A percentile compares a stretch with the other conserved stretches of the same genome.
Conservation (phyloP, 2,329 filamentous ascomycete genomes). For the Calonectria multiphialidica region DNA sequence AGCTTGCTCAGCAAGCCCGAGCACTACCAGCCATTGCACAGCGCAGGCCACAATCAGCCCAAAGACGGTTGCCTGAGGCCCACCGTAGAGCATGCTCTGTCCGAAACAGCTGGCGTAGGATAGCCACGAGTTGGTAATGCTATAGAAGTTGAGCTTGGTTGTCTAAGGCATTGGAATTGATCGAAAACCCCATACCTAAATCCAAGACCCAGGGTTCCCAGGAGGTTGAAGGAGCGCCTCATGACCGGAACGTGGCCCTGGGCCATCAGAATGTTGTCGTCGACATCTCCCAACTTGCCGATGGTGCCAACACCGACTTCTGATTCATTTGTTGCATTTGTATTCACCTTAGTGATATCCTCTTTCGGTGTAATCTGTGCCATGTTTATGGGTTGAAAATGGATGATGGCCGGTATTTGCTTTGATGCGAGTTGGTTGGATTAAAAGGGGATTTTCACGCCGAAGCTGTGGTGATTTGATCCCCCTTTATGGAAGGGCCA, state of each 20-base stretch:
- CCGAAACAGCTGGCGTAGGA: constrained; percentile 35
- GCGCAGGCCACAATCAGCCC: constrained; percentile 31
- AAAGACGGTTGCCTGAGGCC: constrained; percentile 30
- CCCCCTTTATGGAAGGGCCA: background rate
- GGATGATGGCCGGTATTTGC: background rate
- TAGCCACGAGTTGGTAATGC: constrained; percentile 34
- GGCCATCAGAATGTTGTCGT: constrained; percentile 30
- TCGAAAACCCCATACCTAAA: constrained; percentile 10
- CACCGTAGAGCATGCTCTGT: constrained; percentile 27
- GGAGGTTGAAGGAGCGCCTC: constrained; percentile 27
- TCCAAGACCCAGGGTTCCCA: constrained; percentile 28
- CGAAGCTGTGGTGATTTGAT: background rate
- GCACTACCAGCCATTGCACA: constrained; percentile 32
- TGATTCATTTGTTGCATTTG: constrained; percentile 7
- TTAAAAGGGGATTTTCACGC: background rate
- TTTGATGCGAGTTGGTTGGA: background rate
- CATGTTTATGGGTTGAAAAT: background rate
- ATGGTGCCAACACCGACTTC: constrained; percentile 14
- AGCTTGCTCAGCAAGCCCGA: constrained; percentile 32
- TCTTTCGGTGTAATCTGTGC: constrained; percentile 7
- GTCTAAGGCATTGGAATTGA: background rate
- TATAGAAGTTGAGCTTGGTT: background rate
- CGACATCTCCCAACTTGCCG: constrained; percentile 12
- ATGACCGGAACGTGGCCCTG: constrained; percentile 31
- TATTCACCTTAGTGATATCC: constrained; percentile 17